Percentiles rank a stretch among this genome's conserved stretches.
Conservation (phyloP, 2,329 filamentous ascomycete genomes). For the Orbilia ellipsospora region DNA sequence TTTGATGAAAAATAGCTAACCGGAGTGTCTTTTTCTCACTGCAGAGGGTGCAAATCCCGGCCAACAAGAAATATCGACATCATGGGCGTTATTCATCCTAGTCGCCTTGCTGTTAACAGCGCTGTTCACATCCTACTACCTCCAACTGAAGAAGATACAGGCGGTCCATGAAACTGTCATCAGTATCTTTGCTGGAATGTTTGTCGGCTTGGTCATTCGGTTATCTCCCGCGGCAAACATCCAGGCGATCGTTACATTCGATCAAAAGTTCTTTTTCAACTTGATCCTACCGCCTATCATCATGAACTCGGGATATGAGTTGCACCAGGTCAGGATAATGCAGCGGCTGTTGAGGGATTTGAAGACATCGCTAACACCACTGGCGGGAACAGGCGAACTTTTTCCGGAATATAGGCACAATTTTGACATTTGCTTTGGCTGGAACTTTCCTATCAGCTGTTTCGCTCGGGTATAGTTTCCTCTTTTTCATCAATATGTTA, state of each 20-base stretch:
- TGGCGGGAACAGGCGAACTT: slow-evolving; percentile 77
- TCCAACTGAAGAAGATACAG: slow-evolving; percentile 96
- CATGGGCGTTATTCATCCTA: slow-evolving; percentile 97
- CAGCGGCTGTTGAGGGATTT: neutral
- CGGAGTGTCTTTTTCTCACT: slow-evolving; percentile 60
- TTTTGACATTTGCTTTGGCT: slow-evolving; percentile 95
- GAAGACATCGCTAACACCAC: slow-evolving; percentile 16
- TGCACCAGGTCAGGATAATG: slow-evolving; percentile 76
- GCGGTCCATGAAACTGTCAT: slow-evolving; percentile 98
- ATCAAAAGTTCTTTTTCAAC: slow-evolving; percentile 99
- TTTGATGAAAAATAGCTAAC: slow-evolving; percentile 24
- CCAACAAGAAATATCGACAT: slow-evolving; percentile 92
- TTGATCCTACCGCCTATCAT: slow-evolving; percentile 98
- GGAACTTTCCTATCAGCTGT: slow-evolving; percentile 97
- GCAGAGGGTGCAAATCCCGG: slow-evolving; percentile 78
- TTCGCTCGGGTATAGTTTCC: slow-evolving; percentile 74
- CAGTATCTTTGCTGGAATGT: slow-evolving; percentile 92
- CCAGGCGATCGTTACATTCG: slow-evolving; percentile 90
- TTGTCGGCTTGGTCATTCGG: slow-evolving; percentile 87
- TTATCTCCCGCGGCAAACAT: slow-evolving; percentile 84
- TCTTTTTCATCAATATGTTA: neutral
- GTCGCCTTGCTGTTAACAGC: slow-evolving; percentile 93
- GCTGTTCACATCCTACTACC: slow-evolving; percentile 95
- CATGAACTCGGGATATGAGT: slow-evolving; percentile 92
- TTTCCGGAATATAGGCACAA: slow-evolving; percentile 97